Evolutionary conservation across 495 filamentous ascomycete species (phyloP).

Genomic region (Daldinia concentrica): DNA sequence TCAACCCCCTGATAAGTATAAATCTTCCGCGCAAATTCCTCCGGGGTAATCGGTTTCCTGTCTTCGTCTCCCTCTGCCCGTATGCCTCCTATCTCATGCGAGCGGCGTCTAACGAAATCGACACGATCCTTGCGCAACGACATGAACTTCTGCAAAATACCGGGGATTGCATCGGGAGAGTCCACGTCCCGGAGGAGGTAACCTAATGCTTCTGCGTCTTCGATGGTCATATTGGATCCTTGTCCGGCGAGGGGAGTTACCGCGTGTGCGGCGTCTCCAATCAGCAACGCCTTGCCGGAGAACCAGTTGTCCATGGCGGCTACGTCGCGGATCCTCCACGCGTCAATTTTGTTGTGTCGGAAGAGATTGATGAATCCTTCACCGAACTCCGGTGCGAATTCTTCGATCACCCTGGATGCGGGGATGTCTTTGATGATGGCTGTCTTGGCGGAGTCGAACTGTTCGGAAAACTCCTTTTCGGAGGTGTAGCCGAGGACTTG

Average conservation of each 20-base stretch:
- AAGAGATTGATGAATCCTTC: conserved; percentile 40
- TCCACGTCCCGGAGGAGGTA: conserved; percentile 36
- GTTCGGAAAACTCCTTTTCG: conserved; percentile 40
- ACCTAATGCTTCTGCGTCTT: conserved; percentile 45
- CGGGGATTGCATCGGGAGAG: conserved; percentile 26
- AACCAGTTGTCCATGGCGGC: conserved; percentile 44
- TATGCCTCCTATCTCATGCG: conserved; percentile 24
- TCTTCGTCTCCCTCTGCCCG: conserved; percentile 30
- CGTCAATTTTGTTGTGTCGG: conserved; percentile 40
- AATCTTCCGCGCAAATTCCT: conserved; percentile 31
- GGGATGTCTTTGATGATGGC: conserved; percentile 42
- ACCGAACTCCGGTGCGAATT: conserved; percentile 31
- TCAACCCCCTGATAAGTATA: conserved; percentile 37
- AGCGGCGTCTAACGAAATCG: conserved; percentile 35
- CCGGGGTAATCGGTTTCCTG: conserved; percentile 25
- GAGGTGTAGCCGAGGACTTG: conserved; percentile 43
- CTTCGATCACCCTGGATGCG: conserved; percentile 26
- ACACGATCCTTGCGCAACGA: conserved; percentile 38
- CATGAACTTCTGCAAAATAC: conserved; percentile 32
- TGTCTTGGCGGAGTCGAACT: conserved; percentile 37
- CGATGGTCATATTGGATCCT: conserved; percentile 44
- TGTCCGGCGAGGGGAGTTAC: conserved; percentile 40
- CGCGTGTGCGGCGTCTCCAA: conserved; percentile 61
- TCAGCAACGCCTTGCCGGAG: conserved; percentile 53
- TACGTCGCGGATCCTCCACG: conserved; percentile 44